These are phyloP conservation scores for Phanerochaete carnosa DNA, from an alignment of 768 basidiomycete species.

Conservation along the genomic window DNA sequence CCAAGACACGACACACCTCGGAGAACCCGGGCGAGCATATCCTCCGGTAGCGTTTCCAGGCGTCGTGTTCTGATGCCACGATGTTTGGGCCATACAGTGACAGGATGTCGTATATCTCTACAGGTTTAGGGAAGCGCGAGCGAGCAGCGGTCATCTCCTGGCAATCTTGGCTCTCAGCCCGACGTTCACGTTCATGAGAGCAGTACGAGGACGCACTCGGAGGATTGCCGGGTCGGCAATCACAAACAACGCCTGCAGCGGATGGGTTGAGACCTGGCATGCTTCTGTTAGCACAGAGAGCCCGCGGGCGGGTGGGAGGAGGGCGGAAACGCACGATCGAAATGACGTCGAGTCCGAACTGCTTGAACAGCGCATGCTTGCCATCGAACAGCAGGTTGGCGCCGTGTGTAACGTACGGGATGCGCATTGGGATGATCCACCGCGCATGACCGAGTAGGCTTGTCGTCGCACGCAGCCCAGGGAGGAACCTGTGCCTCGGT, in stretches of 20 bases:
- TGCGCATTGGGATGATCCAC: slow-evolving; percentile 12
- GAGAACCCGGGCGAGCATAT: slow-evolving; percentile 61
- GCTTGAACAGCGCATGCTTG: slow-evolving; percentile 18
- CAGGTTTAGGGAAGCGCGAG: slow-evolving; percentile 54
- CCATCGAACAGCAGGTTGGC: slow-evolving; percentile 4
- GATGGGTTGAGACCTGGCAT: neutral
- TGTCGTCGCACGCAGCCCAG: neutral
- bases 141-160: slow-evolving; percentile 49
- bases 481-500: neutral
- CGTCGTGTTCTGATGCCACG: slow-evolving; percentile 56
- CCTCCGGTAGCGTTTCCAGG: slow-evolving; percentile 64
- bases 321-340: slow-evolving; percentile 11
- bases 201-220: neutral
- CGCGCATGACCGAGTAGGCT: neutral
- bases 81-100: slow-evolving; percentile 57
- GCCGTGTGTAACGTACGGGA: slow-evolving; percentile 17
- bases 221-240: neutral
- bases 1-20: slow-evolving; percentile 34
- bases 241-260: neutral
- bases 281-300: neutral
- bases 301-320: neutral
- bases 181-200: neutral
- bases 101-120: slow-evolving; percentile 41
- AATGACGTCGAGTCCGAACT: slow-evolving; percentile 16
- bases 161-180: neutral